Percentiles rank a stretch among this genome's conserved stretches.
phyloP scores from a whole-genome alignment of 495 filamentous ascomycete genomes.

The Penicillium roqueforti region DNA sequence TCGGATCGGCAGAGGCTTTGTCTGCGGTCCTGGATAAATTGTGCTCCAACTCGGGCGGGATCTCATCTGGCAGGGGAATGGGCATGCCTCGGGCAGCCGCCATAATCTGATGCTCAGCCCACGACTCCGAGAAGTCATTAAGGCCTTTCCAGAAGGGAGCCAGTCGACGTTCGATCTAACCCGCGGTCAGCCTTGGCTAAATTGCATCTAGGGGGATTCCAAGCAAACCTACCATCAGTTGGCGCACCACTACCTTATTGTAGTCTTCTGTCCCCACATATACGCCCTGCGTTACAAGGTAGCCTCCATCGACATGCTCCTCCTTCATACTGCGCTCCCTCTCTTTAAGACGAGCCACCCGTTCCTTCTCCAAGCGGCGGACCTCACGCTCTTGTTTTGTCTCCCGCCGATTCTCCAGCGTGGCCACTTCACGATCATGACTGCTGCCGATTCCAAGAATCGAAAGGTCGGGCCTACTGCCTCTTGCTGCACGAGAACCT shows the following conservation, averaged over 20 bases:
- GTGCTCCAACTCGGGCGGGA: constrained; percentile 62
- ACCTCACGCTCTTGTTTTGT: constrained; percentile 90
- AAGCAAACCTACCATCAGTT: constrained; percentile 69
- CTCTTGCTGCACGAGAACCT: constrained; percentile 41
- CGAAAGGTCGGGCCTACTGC: constrained; percentile 54
- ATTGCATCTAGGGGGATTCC: not conserved
- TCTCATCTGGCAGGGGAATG: constrained; percentile 78
- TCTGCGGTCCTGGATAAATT: constrained; percentile 40
- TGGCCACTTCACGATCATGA: constrained; percentile 38
- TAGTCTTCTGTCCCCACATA: constrained; percentile 93
- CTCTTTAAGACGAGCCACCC: constrained; percentile 67
- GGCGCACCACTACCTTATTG: constrained; percentile 82
- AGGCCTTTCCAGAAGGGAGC: constrained; percentile 95
- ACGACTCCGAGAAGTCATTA: constrained; percentile 80
- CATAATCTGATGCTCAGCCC: constrained; percentile 91
- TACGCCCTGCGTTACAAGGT: constrained; percentile 87
- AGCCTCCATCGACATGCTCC: constrained; percentile 92
- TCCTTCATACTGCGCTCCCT: constrained; percentile 89
- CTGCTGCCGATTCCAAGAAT: constrained; percentile 49
- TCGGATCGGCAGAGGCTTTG: constrained; percentile 35
- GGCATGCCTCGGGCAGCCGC: constrained; percentile 82
- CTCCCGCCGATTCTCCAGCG: constrained; percentile 61
- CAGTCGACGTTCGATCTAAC: constrained; percentile 82
- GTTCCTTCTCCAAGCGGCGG: constrained; percentile 78
- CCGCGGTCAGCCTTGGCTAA: constrained; percentile 15